Percentiles rank a stretch among this genome's conserved stretches.
Evolutionary conservation across 352 stramenopile genomes (phyloP).

Genomic region (Plasmopara muralis): DNA sequence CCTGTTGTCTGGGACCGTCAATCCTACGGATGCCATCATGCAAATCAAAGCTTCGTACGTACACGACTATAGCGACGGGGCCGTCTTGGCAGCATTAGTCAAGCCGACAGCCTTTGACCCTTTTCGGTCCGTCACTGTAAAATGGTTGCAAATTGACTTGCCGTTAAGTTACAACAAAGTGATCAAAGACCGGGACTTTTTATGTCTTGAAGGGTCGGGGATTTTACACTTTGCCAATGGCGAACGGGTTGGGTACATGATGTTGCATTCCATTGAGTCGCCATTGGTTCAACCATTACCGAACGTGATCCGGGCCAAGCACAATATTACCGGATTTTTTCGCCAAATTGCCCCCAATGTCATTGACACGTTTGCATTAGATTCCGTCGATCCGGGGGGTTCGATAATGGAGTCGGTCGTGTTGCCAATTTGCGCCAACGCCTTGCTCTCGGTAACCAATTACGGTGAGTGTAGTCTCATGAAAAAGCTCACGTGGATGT

Average conservation of each 20-base stretch:
- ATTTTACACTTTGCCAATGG: conserved; percentile 16
- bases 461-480: conserved; percentile 41
- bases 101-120: conserved; percentile 7
- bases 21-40: conserved; percentile 31
- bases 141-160: conserved; percentile 17
- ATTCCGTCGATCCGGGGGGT: conserved; percentile 21
- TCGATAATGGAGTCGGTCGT: conserved; percentile 25
- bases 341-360: conserved; percentile 31
- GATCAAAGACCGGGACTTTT: conserved; percentile 14
- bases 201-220: conserved; percentile 16
- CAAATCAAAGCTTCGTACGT: conserved; percentile 29
- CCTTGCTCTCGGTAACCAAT: conserved; percentile 26
- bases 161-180: conserved; percentile 14
- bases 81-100: conserved; percentile 11
- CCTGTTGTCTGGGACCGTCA: conserved; percentile 32
- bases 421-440: conserved; percentile 23
- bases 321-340: conserved; percentile 36
- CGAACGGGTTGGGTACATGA: conserved; percentile 39
- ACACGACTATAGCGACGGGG: conserved; percentile 25
- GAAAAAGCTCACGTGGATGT: conserved; percentile 50
- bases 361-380: conserved; percentile 34
- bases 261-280: conserved; percentile 54
- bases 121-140: conserved; percentile 16
- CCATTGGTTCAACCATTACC: conserved; percentile 25
- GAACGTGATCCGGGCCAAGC: conserved; percentile 26